phyloP scores from a whole-genome alignment of 169 alveolate species.

The Plasmodium vivax region DNA sequence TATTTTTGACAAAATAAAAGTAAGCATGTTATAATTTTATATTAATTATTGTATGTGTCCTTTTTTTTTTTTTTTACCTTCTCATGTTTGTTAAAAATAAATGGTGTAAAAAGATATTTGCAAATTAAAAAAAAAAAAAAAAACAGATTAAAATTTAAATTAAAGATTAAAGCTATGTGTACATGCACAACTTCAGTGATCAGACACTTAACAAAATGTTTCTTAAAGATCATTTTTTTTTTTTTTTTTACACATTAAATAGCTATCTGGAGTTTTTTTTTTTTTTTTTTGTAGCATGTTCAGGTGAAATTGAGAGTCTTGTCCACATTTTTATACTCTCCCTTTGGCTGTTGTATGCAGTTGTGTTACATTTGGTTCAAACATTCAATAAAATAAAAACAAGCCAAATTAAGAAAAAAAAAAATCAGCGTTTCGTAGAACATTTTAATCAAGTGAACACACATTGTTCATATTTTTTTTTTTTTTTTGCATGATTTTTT shows the following conservation, averaged over 20 bases:
- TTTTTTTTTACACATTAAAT: neutral
- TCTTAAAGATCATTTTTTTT: slow-evolving; percentile 21
- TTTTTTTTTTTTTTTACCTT: neutral
- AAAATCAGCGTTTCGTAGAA: neutral
- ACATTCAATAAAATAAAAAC: slow-evolving; percentile 10
- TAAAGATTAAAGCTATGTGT: slow-evolving; percentile 5
- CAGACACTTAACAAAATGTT: neutral
- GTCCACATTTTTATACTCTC: slow-evolving; percentile 7
- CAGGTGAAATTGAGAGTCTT: slow-evolving; percentile 5
- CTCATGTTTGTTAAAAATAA: neutral
- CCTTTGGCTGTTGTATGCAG: neutral
- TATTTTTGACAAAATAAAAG: slow-evolving; percentile 3
- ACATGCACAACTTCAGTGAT: slow-evolving; percentile 20
- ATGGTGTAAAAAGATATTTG: slow-evolving; percentile 4
- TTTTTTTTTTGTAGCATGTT: neutral
- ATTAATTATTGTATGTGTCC: neutral
- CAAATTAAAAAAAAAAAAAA: neutral
- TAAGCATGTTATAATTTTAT: slow-evolving; percentile 2
- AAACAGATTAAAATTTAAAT: neutral
- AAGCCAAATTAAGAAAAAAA: slow-evolving; percentile 15
- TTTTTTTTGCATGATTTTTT: neutral
- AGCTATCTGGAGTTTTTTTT: slow-evolving; percentile 2
- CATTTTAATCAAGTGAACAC: slow-evolving; percentile 1
- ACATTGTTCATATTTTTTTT: slow-evolving; percentile 1
- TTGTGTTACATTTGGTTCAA: neutral